Base-by-base conservation (phyloP, 768 basidiomycete species). In the Amanita thiersii region DNA sequence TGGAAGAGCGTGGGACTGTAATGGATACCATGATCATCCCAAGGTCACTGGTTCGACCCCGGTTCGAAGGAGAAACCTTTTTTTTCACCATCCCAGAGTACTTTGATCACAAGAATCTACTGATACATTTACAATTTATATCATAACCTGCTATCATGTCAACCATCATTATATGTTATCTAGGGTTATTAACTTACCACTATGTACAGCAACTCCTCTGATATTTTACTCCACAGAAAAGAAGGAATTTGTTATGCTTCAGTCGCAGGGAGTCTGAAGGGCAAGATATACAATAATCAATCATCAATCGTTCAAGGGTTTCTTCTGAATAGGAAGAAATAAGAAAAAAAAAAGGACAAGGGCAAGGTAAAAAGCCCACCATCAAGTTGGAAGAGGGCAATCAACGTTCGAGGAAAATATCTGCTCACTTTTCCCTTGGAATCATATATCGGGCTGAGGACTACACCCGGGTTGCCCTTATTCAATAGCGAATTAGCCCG, bases 171-270 rank as follows among this genome's bases (percentile, higher is more conserved):
- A 32, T 6, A 11, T 25, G 19, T 10, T 17, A 42, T 15, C 19
- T 15, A n/a, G n/a, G n/a, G n/a, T n/a, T n/a, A n/a, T n/a, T n/a
- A n/a, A n/a, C n/a, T n/a, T 14, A 17, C 23, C n/a, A 4, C 32
- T 15, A 9, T 24, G 14, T 36, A 30, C 17, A 5, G 17, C 18
- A 23, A 26, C 55, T 77, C 77, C 70, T 64, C 57, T 73, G 73
- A 51, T 76, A 78, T 47, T 62, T 58, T n/a, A 77, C 65, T 4
- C 76, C 75, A 44, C 68, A 71, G 52, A 75, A 73, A 40, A 69
- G 71, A 64, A 79, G 72, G 53, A 80, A 66, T 21, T 56, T 52
- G 47, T 79, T 80, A 44, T 77, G 53, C 47, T 78, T 78, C n/a
- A 56, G 53, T 24, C 72, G 69, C 35, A 66, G 59, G 17, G 58